Base-by-base conservation (phyloP, 2,329 filamentous ascomycete genomes). In the Aureobasidium musti region DNA sequence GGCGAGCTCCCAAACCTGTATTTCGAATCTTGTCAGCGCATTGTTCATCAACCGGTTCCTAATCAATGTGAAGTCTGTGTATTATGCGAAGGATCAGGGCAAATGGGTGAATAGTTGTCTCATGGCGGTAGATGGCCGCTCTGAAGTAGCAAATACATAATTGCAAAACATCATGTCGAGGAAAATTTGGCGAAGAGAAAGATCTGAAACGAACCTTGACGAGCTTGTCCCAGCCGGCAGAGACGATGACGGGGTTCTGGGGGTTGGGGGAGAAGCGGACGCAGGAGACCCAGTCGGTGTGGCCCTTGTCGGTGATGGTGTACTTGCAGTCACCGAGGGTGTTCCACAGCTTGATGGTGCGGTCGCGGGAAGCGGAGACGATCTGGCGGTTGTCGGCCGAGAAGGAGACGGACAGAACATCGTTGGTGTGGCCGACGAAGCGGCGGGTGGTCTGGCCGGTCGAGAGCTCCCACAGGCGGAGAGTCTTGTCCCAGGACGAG, bases 81-180 rank as follows among this genome's bases (percentile, higher is more conserved):
- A 35, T 63, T 35, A 39, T 63, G 60, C 60, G 49, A 66, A 53
- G 64, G 79, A 87, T 96, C 91, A 96, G 92, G 85, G 86, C 87
- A 67, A 66, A 86, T 86, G 84, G 91, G 92, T 94, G 90, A 90
- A 87, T 86, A 83, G 85, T 96, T 88, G 91, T 99, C 94, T 99
- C 95, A 98, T 97, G 82, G 92, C 93, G 87, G 81, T 81, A 82
- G 59, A 83, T 60, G 56, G 56, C 41, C 56, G 92, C 92, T 99
- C 95, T 97, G 94, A 98, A 99, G 95, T 98, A 98, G 95, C 95
- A 98, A 98, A 98, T 98, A 98, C 93, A 92, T 92, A 81, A 82
- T 87, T 90, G 88, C 87, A 90, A 87, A 90, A 86, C 94, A 98
- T 98, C 94, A 92, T 95, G 80, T 87, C 84, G 30, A 14, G 19